These are phyloP conservation scores for Fusarium brevicatenulatum DNA, from an alignment of 2,329 filamentous ascomycete genomes.

Conservation along the genomic window DNA sequence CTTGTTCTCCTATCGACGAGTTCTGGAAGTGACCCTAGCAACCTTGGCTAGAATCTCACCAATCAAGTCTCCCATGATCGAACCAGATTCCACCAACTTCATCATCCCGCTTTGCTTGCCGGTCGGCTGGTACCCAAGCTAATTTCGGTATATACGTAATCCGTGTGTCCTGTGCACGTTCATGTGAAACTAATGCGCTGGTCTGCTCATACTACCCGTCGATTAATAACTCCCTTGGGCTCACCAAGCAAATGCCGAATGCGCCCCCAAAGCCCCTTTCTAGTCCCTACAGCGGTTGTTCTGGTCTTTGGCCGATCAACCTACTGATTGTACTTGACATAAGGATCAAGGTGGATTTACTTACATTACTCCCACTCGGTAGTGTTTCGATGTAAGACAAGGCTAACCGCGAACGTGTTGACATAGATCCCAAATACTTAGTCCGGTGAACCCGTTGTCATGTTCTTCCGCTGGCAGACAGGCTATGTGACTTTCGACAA, in stretches of 20 bases:
- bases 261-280: neutral
- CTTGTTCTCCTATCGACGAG: slow-evolving; percentile 36
- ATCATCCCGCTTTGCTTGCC: slow-evolving; percentile 38
- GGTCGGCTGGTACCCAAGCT: slow-evolving; percentile 32
- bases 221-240: slow-evolving; percentile 1
- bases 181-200: slow-evolving; percentile 23
- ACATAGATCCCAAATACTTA: neutral
- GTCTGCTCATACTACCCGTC: slow-evolving; percentile 12
- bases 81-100: slow-evolving; percentile 21
- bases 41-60: slow-evolving; percentile 19
- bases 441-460: slow-evolving; percentile 1
- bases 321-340: neutral
- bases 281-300: neutral
- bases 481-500: slow-evolving; percentile 7
- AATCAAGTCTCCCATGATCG: slow-evolving; percentile 18
- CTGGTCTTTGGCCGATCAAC: neutral
- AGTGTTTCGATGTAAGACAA: slow-evolving; percentile 33
- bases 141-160: slow-evolving; percentile 36
- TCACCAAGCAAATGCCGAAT: slow-evolving; percentile 22
- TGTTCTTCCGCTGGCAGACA: neutral
- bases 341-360: neutral
- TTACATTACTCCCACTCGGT: slow-evolving; percentile 3
- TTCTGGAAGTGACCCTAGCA: slow-evolving; percentile 43
- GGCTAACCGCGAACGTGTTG: slow-evolving; percentile 22
- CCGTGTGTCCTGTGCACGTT: slow-evolving; percentile 11